phyloP scores from a whole-genome alignment of 495 filamentous ascomycete species.

The Opeltia flavorubescens region DNA sequence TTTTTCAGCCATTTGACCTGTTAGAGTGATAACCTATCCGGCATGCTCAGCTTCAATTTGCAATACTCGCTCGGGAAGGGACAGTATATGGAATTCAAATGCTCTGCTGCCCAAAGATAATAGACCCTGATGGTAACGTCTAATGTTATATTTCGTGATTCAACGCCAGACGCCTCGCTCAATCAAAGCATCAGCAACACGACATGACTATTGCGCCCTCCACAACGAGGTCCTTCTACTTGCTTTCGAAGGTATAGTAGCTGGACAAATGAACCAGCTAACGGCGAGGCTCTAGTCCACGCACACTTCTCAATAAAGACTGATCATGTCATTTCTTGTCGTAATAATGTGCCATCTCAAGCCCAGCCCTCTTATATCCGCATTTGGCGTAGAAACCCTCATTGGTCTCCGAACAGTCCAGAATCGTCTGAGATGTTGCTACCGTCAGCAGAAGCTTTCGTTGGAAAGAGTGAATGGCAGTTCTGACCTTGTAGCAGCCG shows the following conservation, averaged over 20 bases:
- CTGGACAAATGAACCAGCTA: too few relatives aligned
- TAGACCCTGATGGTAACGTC: too few relatives aligned
- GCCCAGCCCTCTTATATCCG: slow-evolving; percentile 80
- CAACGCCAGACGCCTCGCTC: neutral
- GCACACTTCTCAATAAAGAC: too few relatives aligned
- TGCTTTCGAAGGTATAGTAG: too few relatives aligned
- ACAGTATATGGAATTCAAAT: too few relatives aligned
- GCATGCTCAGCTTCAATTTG: too few relatives aligned
- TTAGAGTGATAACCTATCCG: too few relatives aligned
- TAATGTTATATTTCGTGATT: neutral
- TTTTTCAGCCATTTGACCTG: too few relatives aligned
- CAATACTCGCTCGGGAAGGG: too few relatives aligned
- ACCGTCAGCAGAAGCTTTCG: neutral
- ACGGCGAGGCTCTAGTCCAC: neutral
- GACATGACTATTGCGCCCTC: neutral
- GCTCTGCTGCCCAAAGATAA: too few relatives aligned
- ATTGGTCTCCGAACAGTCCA: slow-evolving; percentile 71
- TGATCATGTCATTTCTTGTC: slow-evolving; percentile 24
- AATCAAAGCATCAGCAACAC: too few relatives aligned
- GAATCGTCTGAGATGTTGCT: slow-evolving; percentile 39
- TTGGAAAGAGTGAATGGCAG: slow-evolving; percentile 8
- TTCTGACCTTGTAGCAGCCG: slow-evolving; percentile 86
- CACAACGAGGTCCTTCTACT: neutral
- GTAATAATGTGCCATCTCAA: slow-evolving; percentile 97
- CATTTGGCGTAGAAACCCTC: slow-evolving; percentile 99